phyloP scores from a whole-genome alignment of 805 yeast genomes.

The Starmerella cellae region DNA sequence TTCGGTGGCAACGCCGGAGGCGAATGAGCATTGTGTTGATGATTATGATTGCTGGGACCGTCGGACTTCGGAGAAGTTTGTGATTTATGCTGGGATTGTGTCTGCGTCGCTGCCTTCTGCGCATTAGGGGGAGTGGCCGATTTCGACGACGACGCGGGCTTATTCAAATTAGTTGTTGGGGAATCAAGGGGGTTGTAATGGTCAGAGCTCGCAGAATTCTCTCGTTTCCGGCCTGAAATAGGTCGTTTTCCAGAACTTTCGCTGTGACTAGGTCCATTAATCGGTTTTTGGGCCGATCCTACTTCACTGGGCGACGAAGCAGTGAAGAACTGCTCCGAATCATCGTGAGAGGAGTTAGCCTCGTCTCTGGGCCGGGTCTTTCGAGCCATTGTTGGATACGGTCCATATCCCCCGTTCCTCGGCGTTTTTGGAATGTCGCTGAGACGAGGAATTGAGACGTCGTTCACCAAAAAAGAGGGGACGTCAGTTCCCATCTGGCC shows the following conservation, averaged over 20 bases:
- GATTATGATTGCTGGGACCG: neutral
- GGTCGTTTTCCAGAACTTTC: neutral
- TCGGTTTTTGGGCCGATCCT: neutral
- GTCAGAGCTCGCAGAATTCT: no score
- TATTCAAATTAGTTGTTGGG: neutral
- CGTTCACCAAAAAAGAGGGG: constrained; percentile 17
- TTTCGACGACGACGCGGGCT: neutral
- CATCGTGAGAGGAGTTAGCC: constrained; percentile 6
- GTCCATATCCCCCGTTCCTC: constrained; percentile 14
- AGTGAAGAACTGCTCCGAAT: constrained; percentile 11
- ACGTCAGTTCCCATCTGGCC: constrained; percentile 13
- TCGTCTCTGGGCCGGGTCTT: neutral
- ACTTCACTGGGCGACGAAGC: constrained; percentile 7
- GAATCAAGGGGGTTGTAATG: neutral
- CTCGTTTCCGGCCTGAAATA: no score
- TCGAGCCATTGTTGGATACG: constrained; percentile 14
- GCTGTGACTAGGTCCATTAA: neutral
- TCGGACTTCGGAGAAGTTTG: neutral
- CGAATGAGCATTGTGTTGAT: neutral
- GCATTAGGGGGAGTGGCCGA: neutral
- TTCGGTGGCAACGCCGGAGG: neutral
- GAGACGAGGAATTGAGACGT: constrained; percentile 14
- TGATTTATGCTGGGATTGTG: neutral
- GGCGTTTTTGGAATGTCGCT: constrained; percentile 15
- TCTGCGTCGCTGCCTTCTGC: neutral